Evolutionary conservation across 768 basidiomycete species (phyloP), one percentile per base, ranked within the genome.

Genomic region (Collybia nuda): DNA sequence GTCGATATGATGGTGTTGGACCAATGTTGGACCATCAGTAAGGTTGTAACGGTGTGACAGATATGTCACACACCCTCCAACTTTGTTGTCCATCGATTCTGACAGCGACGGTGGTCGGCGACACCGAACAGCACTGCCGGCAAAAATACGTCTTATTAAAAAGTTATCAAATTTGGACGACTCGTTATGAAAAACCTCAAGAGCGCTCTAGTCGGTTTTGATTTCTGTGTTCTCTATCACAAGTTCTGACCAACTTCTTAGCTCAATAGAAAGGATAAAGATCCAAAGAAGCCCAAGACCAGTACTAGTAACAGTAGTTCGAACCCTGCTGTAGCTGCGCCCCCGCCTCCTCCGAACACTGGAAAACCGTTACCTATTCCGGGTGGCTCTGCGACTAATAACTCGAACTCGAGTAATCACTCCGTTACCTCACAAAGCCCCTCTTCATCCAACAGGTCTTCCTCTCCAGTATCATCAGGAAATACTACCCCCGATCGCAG

Each of bases 141-240:
- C 51, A 44, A 40, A 43, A 48, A 28, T 24, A 38, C 46, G 45
- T 56, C 48, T 45, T 21, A 24, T 48, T 24, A 18, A 51, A 52
- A 41, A 15, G 40, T 46, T 39, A 28, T 18, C 44, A n/a, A 8
- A 24, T 36, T 26, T 36, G 52, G 21, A 59, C 57, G 55, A 47
- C 50, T 61, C 52, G 58, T 63, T 51, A 92, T 93, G 90, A 93
- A 92, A 75, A 85, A 84, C 56, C 76, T 93, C 66, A 90, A 87
- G 78, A 92, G 90, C 74, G 87, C 85, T 56, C 71, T 91, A 61
- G 90, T 90, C 63, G 61, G 77, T 68, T 53, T 58, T 52, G 49
- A 56, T 61, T 53, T 23, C 55, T 39, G 55, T 50, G 24, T 40
- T 43, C 44, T 51, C 40, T 48, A 15, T 49, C 48, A 50, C 51